These are phyloP conservation scores for Scenedesmus sp. DNA, from an alignment of 163 green algal species.

Conservation along the genomic window DNA sequence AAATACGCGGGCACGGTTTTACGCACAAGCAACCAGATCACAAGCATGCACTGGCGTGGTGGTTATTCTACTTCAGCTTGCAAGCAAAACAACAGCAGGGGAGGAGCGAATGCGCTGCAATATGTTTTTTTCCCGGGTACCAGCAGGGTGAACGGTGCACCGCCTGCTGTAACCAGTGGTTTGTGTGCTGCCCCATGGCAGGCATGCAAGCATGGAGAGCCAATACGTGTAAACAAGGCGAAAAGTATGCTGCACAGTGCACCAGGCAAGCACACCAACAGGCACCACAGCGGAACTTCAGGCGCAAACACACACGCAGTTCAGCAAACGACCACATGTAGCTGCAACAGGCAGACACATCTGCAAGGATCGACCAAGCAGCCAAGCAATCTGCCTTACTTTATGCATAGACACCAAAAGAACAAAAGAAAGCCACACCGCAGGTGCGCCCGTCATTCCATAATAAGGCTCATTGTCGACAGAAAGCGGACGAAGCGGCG, in stretches of 20 bases:
- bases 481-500: too few relatives aligned
- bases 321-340: too few relatives aligned
- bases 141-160: background rate
- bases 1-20: background rate
- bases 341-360: too few relatives aligned
- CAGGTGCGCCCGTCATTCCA: too few relatives aligned
- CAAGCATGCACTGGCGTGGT: background rate
- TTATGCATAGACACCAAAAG: too few relatives aligned
- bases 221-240: background rate
- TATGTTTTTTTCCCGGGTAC: background rate
- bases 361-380: too few relatives aligned
- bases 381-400: too few relatives aligned
- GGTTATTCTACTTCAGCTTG: background rate
- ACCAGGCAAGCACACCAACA: background rate
- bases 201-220: background rate
- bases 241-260: background rate
- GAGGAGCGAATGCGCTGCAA: background rate
- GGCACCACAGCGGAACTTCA: background rate
- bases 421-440: too few relatives aligned
- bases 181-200: background rate
- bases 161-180: background rate
- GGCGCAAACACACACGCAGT: too few relatives aligned
- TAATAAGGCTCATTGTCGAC: too few relatives aligned
- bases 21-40: background rate
- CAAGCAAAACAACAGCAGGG: background rate